Conservation (phyloP, 495 filamentous ascomycete species). For the Tuber brumale region DNA sequence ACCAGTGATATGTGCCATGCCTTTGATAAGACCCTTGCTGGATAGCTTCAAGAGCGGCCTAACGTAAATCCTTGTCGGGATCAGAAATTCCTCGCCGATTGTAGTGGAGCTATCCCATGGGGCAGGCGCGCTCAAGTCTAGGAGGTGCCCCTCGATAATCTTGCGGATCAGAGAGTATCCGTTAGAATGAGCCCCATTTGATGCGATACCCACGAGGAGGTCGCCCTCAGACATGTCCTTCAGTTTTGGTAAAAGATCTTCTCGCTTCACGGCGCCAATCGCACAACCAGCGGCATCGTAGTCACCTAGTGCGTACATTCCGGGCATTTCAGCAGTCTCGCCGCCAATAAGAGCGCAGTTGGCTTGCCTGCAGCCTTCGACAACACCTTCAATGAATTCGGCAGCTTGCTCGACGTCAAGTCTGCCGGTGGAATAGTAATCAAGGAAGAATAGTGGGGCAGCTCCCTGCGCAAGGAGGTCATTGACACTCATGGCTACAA, state of each 20-base stretch:
- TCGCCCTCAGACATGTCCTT: constrained; percentile 72
- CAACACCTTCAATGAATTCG: constrained; percentile 79
- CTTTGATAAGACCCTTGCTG: constrained; percentile 59
- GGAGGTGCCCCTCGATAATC: constrained; percentile 65
- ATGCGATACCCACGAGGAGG: constrained; percentile 72
- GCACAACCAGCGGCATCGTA: constrained; percentile 89
- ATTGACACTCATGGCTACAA: constrained; percentile 98
- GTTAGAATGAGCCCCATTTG: constrained; percentile 84
- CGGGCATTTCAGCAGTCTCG: constrained; percentile 97
- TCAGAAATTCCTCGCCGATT: constrained; percentile 68
- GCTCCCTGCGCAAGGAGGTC: constrained; percentile 94
- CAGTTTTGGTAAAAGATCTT: constrained; percentile 65
- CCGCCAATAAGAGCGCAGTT: constrained; percentile 88
- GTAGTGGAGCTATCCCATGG: constrained; percentile 60
- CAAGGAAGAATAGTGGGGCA: constrained; percentile 87
- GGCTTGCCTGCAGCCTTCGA: constrained; percentile 70
- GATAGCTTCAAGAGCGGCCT: constrained; percentile 61
- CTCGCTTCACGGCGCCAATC: constrained; percentile 69
- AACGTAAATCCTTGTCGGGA: constrained; percentile 77
- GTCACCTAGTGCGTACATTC: constrained; percentile 71
- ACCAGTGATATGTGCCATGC: constrained; percentile 92
- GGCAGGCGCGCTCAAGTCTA: constrained; percentile 60
- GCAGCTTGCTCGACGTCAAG: constrained; percentile 70
- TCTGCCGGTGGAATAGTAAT: constrained; percentile 87
- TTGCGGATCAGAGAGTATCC: constrained; percentile 90